A percentile compares a stretch with the other conserved stretches of the same genome.
Evolutionary conservation across 2,329 filamentous ascomycete genomes (phyloP).

Genomic region (Penicillium italicum): DNA sequence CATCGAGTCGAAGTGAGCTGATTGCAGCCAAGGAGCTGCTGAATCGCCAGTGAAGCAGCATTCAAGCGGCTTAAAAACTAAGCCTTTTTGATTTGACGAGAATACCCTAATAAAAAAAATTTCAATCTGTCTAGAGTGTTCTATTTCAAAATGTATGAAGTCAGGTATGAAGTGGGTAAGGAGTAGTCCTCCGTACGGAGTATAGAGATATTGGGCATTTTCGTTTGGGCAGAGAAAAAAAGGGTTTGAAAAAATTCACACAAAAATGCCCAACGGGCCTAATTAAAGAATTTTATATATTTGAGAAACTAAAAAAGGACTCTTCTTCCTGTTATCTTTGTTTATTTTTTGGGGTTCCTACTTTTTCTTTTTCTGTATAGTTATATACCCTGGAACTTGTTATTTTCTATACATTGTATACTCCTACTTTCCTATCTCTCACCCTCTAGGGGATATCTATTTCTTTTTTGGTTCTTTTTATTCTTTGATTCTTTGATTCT

Average conservation of each 20-base stretch:
- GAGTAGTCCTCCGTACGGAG: background rate
- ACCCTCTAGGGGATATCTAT: background rate
- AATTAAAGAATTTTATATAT: background rate
- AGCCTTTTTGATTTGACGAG: background rate
- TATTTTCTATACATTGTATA: background rate
- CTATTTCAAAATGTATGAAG: background rate
- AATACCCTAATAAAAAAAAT: constrained; percentile 1
- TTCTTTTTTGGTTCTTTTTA: background rate
- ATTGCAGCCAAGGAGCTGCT: constrained; percentile 43
- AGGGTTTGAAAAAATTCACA: background rate
- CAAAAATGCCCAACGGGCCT: constrained; percentile 6
- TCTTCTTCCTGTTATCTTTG: background rate
- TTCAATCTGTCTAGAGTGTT: background rate
- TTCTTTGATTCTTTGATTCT: too few species aligned
- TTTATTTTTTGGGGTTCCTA: too few species aligned
- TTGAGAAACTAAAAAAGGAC: background rate
- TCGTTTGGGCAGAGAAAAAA: constrained; percentile 6
- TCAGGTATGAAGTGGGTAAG: background rate
- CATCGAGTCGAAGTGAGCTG: constrained; percentile 38
- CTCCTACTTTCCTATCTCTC: background rate
- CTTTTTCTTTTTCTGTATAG: background rate
- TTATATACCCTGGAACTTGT: background rate
- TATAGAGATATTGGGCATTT: constrained; percentile 3
- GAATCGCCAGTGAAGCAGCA: constrained; percentile 20
- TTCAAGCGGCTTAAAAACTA: background rate